These are phyloP conservation scores for Peronospora destructor DNA, from an alignment of 352 stramenopile genomes.

Conservation along the genomic window DNA sequence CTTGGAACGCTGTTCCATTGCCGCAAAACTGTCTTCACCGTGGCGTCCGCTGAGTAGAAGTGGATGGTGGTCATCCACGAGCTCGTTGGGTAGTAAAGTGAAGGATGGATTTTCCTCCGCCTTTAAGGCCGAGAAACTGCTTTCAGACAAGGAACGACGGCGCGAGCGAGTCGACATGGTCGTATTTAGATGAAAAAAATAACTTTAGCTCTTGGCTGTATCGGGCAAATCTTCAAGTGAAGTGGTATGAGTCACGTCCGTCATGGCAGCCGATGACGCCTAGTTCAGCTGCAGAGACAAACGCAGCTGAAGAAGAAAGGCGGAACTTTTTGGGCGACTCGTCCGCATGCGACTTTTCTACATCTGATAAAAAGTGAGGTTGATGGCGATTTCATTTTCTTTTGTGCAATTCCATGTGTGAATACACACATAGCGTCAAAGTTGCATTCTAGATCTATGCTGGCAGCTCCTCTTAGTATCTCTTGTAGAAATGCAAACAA, in stretches of 20 bases:
- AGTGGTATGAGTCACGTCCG: constrained; percentile 1
- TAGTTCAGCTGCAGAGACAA: too few relatives aligned
- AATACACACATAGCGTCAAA: background rate
- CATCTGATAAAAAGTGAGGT: background rate
- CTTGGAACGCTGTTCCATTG: constrained; percentile 21
- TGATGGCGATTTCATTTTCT: constrained; percentile 1
- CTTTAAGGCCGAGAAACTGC: constrained; percentile 2
- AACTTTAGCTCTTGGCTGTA: constrained; percentile 7
- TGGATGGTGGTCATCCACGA: constrained; percentile 9
- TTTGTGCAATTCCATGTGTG: background rate
- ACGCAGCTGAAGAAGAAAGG: constrained; percentile 12
- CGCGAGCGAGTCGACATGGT: constrained; percentile 10
- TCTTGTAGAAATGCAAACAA: background rate
- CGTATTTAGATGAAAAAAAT: background rate
- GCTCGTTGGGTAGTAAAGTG: background rate
- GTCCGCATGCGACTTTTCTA: constrained; percentile 8
- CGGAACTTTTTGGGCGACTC: constrained; percentile 19
- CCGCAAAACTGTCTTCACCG: constrained; percentile 2
- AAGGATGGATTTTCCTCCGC: background rate
- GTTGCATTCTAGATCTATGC: background rate
- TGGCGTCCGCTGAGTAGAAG: constrained; percentile 5
- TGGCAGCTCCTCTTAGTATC: background rate
- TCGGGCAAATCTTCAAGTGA: constrained; percentile 16
- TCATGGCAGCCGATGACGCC: constrained; percentile 1
- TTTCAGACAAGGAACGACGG: constrained; percentile 16